A percentile compares a stretch with the other conserved stretches of the same genome.
Evolutionary conservation across 495 filamentous ascomycete species (phyloP).

Genomic region (Penicillium cataractarum): DNA sequence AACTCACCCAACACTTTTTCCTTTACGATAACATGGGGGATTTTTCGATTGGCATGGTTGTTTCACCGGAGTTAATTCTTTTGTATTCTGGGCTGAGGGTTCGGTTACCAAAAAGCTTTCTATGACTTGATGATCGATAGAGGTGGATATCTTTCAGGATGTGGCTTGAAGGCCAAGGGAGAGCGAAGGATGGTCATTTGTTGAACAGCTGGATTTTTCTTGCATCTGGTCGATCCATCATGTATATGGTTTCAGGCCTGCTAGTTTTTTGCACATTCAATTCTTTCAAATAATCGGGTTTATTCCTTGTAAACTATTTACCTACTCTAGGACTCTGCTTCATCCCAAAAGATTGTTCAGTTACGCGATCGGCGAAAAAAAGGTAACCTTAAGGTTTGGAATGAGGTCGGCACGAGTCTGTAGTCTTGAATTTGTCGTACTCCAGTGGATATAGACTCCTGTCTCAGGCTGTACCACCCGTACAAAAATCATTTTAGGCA

Average conservation of each 20-base stretch:
- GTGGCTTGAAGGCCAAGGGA: constrained; percentile 2
- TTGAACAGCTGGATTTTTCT: constrained; percentile 15
- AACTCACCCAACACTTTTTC: constrained; percentile 12
- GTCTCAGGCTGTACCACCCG: no score
- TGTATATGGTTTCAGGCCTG: constrained; percentile 9
- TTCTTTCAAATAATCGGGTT: no score
- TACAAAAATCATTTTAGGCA: no score
- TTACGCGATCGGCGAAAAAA: no score
- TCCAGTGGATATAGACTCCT: no score
- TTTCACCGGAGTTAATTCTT: constrained; percentile 24
- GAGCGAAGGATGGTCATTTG: constrained; percentile 15
- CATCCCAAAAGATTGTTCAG: no score
- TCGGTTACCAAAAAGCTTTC: constrained; percentile 29
- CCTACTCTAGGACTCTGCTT: no score
- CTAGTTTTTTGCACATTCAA: background rate
- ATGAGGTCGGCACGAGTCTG: no score
- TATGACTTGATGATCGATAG: constrained; percentile 27
- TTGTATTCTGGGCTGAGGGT: constrained; percentile 13
- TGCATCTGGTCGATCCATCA: constrained; percentile 12
- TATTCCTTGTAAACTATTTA: no score
- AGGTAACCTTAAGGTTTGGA: no score
- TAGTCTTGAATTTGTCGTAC: no score
- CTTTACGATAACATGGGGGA: constrained; percentile 12
- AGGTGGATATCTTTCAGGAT: constrained; percentile 22
- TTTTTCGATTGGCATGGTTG: constrained; percentile 26